Evolutionary conservation across 192 early-diverging fungal genomes (phyloP), one percentile per base, ranked within the genome.

Genomic region (Coemansia reversa): DNA sequence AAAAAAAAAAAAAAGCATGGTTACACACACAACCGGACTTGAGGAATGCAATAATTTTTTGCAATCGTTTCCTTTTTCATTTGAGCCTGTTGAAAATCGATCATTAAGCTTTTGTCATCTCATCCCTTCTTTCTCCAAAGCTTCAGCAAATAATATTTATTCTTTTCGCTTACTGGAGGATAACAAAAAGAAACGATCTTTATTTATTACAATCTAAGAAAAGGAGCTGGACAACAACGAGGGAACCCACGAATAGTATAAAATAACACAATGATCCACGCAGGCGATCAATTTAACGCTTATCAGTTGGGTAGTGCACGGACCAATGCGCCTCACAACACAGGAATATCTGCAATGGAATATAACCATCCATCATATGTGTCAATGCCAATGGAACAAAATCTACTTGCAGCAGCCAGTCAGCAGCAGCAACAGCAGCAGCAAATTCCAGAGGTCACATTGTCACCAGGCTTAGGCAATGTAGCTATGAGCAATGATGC

Each of bases 211-310:
- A n/a, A n/a, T n/a, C n/a, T n/a, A n/a, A n/a, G n/a, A n/a, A n/a
- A n/a, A n/a, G n/a, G n/a, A n/a, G n/a, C n/a, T n/a, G n/a, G n/a
- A n/a, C n/a, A n/a, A n/a, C n/a, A n/a, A n/a, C n/a, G n/a, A n/a
- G n/a, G n/a, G n/a, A n/a, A n/a, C n/a, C n/a, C n/a, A n/a, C n/a
- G n/a, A n/a, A n/a, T n/a, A n/a, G 30, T 3, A 7, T 32, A 7
- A 32, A 7, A 32, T 32, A 2, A 39, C 35, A 39, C 35, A 39
- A 79, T 79, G 76, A 79, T 79, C 53, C 76, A 79, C 58, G 75
- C 75, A 47, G 55, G 69, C 28, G 76, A 79, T 60, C 76, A 79
- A 33, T 70, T 73, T 55, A 39, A 11, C 12, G 63, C 70, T 11
- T 74, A 79, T 56, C 32, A 63, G 51, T 57, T 73, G 24, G 55